Evolutionary conservation across 495 filamentous ascomycete genomes (phyloP).

Genomic region (Aspergillus ostianus): DNA sequence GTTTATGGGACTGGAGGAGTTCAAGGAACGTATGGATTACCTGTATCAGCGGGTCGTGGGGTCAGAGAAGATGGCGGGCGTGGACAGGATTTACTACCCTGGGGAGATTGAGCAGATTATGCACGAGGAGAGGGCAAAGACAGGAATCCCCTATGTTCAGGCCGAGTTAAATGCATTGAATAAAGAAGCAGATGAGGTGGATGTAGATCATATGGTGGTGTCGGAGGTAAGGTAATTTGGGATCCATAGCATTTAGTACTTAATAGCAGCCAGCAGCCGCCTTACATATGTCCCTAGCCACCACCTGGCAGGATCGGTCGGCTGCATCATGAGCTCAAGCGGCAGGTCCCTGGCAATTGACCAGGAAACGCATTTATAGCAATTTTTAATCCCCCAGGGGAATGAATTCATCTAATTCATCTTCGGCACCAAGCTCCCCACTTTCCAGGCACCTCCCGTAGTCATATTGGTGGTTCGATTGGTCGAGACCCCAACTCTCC

Average conservation of each 20-base stretch:
- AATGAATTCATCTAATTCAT: too few relatives aligned
- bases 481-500: background rate
- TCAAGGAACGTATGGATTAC: slow-evolving; percentile 66
- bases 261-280: too few relatives aligned
- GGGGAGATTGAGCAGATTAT: slow-evolving; percentile 72
- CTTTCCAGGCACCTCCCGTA: background rate
- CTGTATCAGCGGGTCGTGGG: slow-evolving; percentile 63
- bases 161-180: slow-evolving; percentile 67
- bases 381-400: too few relatives aligned
- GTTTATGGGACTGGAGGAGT: slow-evolving; percentile 69
- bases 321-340: too few relatives aligned
- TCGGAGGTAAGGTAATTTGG: background rate
- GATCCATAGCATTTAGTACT: too few relatives aligned
- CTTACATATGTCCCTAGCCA: too few relatives aligned
- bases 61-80: slow-evolving; percentile 63
- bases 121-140: slow-evolving; percentile 50
- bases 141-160: slow-evolving; percentile 65
- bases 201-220: slow-evolving; percentile 24
- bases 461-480: background rate
- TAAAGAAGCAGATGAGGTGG: slow-evolving; percentile 59
- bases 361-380: too few relatives aligned
- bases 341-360: too few relatives aligned
- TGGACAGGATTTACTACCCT: slow-evolving; percentile 77
- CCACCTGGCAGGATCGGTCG: too few relatives aligned
- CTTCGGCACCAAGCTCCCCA: background rate